Evolutionary conservation across 352 stramenopile species (phyloP).

Genomic region (Plasmopara halstedii): DNA sequence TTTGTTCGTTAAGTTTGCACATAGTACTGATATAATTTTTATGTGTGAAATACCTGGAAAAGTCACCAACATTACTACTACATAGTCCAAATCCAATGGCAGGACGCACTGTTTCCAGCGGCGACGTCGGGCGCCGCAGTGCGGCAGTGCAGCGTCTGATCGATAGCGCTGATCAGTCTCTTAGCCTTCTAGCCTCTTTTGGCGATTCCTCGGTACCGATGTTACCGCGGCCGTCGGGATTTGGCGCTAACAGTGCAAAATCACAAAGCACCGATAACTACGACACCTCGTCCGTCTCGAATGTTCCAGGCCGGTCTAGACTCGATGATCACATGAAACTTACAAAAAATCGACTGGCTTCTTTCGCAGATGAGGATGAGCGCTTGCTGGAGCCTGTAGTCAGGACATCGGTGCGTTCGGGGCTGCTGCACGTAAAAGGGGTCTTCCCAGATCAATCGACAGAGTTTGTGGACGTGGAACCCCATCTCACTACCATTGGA

Average conservation of each 20-base stretch:
- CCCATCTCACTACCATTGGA: conserved; percentile 57
- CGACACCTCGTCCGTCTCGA: conserved; percentile 21
- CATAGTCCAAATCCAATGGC: conserved; percentile 19
- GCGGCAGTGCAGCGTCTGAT: conserved; percentile 67
- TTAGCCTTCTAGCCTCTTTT: conserved; percentile 63
- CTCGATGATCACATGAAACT: conserved; percentile 9
- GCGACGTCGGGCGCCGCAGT: conserved; percentile 22
- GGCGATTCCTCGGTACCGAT: conserved; percentile 18
- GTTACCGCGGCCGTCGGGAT: conserved; percentile 4
- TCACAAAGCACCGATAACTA: conserved; percentile 27
- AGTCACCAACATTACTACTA: too few relatives aligned
- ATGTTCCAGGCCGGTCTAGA: conserved; percentile 1
- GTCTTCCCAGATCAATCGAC: conserved; percentile 77
- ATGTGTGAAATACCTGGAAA: too few relatives aligned
- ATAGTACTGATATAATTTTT: too few relatives aligned
- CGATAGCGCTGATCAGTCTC: conserved; percentile 59
- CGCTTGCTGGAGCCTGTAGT: conserved; percentile 33
- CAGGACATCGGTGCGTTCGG: conserved; percentile 38
- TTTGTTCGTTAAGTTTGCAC: too few relatives aligned
- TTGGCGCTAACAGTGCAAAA: conserved; percentile 5
- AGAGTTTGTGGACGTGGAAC: conserved; percentile 75
- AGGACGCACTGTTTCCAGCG: conserved; percentile 14
- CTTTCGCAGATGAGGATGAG: conserved; percentile 6
- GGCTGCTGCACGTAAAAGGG: conserved; percentile 70
- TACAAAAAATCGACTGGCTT: neutral